Evolutionary conservation across 2,329 filamentous ascomycete genomes (phyloP).

Genomic region (Domatiomyces globalis): DNA sequence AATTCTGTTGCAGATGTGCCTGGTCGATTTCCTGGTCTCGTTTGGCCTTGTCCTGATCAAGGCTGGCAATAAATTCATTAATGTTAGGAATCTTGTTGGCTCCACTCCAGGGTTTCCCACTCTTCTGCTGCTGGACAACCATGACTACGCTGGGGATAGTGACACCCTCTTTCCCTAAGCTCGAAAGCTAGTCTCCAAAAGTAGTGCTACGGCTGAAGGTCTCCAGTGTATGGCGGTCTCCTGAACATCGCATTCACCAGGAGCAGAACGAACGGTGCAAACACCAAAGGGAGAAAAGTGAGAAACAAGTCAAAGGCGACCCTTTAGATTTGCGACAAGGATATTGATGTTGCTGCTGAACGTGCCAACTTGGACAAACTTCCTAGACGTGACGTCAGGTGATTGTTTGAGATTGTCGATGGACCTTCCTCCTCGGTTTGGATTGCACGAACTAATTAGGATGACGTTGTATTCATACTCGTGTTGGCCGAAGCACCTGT

Average conservation of each 20-base stretch:
- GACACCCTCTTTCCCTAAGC: background rate
- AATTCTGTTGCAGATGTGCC: constrained; percentile 22
- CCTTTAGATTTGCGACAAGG: background rate
- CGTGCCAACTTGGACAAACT: background rate
- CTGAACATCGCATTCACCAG: background rate
- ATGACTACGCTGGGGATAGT: background rate
- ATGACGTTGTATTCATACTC: background rate
- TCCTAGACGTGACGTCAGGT: background rate
- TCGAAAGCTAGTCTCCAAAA: background rate
- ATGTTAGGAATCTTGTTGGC: constrained; percentile 77
- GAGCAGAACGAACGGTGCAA: background rate
- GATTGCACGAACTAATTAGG: background rate
- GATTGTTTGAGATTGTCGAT: background rate
- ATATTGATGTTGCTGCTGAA: background rate
- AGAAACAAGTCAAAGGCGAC: background rate
- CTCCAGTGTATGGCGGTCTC: background rate
- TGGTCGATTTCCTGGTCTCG: constrained; percentile 60
- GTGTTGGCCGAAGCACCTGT: background rate
- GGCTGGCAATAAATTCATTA: constrained; percentile 61
- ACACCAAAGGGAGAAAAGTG: background rate
- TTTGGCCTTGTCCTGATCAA: constrained; percentile 65
- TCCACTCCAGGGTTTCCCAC: constrained; percentile 64
- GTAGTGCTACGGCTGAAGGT: background rate
- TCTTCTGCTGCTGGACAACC: constrained; percentile 28
- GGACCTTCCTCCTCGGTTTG: background rate